phyloP scores from a whole-genome alignment of 768 basidiomycete species.

The Pleurotus pulmonarius region DNA sequence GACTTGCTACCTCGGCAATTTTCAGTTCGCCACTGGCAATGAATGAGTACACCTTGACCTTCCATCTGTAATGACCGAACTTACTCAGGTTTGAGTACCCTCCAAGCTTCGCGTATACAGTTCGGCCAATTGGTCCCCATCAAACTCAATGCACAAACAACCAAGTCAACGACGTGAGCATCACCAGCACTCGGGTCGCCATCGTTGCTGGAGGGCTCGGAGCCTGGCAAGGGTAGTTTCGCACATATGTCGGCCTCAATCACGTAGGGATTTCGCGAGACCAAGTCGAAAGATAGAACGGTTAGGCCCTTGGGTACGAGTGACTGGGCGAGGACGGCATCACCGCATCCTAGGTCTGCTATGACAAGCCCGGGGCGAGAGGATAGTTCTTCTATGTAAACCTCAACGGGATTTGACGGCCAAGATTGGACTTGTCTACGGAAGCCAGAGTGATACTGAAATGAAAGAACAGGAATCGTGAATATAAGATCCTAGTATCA shows the following conservation, averaged over 20 bases:
- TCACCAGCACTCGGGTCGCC: conserved; percentile 37
- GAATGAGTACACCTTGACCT: too few species aligned
- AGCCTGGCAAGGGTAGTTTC: conserved; percentile 81
- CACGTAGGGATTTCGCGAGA: conserved; percentile 72
- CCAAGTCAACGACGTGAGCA: conserved; percentile 85
- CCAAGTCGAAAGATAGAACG: conserved; percentile 78
- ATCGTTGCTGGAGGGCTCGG: conserved; percentile 39
- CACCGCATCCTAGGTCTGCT: conserved; percentile 94
- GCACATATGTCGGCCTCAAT: conserved; percentile 88
- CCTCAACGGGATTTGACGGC: conserved; percentile 91
- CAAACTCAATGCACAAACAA: conserved; percentile 89
- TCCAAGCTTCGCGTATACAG: conserved; percentile 85
- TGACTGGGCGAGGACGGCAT: conserved; percentile 79
- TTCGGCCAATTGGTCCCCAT: conserved; percentile 98
- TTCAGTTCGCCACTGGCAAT: conserved; percentile 67
- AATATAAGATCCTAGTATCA: conserved; percentile 5
- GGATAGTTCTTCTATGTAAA: conserved; percentile 67
- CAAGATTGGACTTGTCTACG: conserved; percentile 87
- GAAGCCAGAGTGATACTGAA: conserved; percentile 92
- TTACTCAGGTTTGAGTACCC: conserved; percentile 80
- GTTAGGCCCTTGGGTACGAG: conserved; percentile 65
- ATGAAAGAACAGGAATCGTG: background rate
- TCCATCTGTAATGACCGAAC: background rate
- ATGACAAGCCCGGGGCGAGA: conserved; percentile 70
- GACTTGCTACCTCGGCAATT: conserved; percentile 87